phyloP scores from a whole-genome alignment of 192 early-diverging fungal genomes.

The Pecoramyces ruminantium region DNA sequence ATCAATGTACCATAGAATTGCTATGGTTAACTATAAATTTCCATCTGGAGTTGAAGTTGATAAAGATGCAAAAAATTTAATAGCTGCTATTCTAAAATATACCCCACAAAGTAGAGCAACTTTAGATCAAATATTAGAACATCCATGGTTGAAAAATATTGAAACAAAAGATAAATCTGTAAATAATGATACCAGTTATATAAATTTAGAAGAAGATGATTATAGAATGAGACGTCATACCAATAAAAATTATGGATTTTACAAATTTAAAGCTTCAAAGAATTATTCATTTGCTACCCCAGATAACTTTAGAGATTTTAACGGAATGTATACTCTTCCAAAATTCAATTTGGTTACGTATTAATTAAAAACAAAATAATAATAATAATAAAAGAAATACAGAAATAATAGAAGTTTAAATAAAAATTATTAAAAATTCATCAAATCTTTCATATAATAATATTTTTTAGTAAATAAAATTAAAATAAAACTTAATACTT shows the following conservation, averaged over 20 bases:
- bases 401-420: no score
- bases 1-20: conserved; percentile 42
- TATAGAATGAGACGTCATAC: not conserved
- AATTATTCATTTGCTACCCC: not conserved
- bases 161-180: not conserved
- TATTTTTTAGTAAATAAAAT: no score
- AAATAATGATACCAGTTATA: not conserved
- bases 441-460: no score
- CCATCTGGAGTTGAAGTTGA: conserved; percentile 8
- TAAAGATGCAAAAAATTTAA: not conserved
- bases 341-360: not conserved
- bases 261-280: not conserved
- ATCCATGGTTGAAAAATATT: not conserved
- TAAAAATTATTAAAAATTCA: no score
- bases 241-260: not conserved
- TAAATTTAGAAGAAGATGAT: not conserved
- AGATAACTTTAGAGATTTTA: not conserved
- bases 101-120: not conserved
- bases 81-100: not conserved
- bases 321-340: not conserved
- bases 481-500: no score
- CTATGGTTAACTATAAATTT: conserved; percentile 38
- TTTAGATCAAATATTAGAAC: not conserved
- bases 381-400: no score
- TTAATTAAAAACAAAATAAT: no score